Conservation (phyloP, 192 early-diverging fungal genomes). For the Spizellomyces sp. region DNA sequence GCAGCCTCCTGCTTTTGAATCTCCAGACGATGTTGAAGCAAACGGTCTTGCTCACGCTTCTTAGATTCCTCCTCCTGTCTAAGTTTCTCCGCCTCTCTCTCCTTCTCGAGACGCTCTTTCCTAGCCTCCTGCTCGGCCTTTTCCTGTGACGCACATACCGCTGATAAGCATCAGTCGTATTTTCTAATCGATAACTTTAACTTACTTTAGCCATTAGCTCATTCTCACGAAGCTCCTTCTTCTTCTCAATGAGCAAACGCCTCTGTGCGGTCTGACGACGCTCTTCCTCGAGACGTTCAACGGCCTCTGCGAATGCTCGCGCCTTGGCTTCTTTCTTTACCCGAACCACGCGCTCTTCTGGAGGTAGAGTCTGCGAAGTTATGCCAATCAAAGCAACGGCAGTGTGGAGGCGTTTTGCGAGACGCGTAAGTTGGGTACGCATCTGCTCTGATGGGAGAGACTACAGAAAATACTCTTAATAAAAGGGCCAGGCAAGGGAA, state of each 20-base stretch:
- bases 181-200: background rate
- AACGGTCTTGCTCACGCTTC: slow-evolving; percentile 80
- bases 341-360: slow-evolving; percentile 70
- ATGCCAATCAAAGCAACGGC: slow-evolving; percentile 74
- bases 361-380: slow-evolving; percentile 11
- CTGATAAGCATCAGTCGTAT: slow-evolving; percentile 1
- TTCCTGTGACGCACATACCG: slow-evolving; percentile 30
- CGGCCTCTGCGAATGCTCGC: slow-evolving; percentile 69
- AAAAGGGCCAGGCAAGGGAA: too few species aligned
- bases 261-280: slow-evolving; percentile 74
- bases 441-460: slow-evolving; percentile 83
- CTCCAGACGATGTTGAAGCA: slow-evolving; percentile 72
- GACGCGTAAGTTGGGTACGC: slow-evolving; percentile 85
- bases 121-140: slow-evolving; percentile 41
- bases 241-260: slow-evolving; percentile 90
- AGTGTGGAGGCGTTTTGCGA: slow-evolving; percentile 84
- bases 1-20: slow-evolving; percentile 82
- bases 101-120: slow-evolving; percentile 66
- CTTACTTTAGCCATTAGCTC: slow-evolving; percentile 35
- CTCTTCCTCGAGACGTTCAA: slow-evolving; percentile 79
- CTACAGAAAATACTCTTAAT: slow-evolving; percentile 10
- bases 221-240: slow-evolving; percentile 73
- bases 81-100: slow-evolving; percentile 80
- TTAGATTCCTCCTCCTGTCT: slow-evolving; percentile 84
- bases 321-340: slow-evolving; percentile 68